Base-by-base conservation (phyloP, 192 early-diverging fungal genomes). In the Podochytrium sp. region DNA sequence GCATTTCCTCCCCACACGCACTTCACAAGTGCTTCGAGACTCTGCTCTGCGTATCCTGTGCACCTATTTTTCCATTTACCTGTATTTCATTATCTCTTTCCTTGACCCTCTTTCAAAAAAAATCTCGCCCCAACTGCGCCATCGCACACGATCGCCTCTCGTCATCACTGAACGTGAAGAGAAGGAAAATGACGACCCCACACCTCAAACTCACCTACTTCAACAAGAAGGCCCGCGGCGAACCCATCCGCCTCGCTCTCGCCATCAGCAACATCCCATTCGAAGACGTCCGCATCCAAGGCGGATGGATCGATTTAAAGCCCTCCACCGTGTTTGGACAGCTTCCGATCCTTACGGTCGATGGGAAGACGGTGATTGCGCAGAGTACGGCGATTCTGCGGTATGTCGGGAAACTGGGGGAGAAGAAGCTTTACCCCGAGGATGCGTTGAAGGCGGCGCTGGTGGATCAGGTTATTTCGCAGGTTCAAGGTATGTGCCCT, bases 311-410 rank as follows among this genome's bases (percentile, higher is more conserved):
- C 10, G 41, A 38, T 5, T 2, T 73, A 0, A 80, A 82, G 72
- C 33, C 56, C 16, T 52, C 53, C 25, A 52, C 64, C 16, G 66
- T 78, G 2, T 80, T 80, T 63, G 74, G 76, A 33, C 81, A 83
- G 50, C 53, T 79, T 34, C 81, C 81, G 14, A 29, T 69, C 27
- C 73, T 83, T 12, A 71, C 67, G 7, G 56, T 82, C 5, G 73
- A 79, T 33, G 59, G 39, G 12, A 59, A 59, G 23, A 53, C 18
- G 27, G 60, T 78, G 20, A 35, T 77, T 27, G 37, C 68, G 3
- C 77, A 79, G 55, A 65, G 72, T 41, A 57, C 34, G 10, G 69
- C 81, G 43, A 80, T 83, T 65, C 67, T 83, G 10, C 75, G 81
- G 42, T 83, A 83, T 70, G 68, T 76, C 37, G 81, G 72, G 20